Evolutionary conservation across 2,329 filamentous ascomycete genomes (phyloP).

Genomic region (Coleophoma eucalyptorum): DNA sequence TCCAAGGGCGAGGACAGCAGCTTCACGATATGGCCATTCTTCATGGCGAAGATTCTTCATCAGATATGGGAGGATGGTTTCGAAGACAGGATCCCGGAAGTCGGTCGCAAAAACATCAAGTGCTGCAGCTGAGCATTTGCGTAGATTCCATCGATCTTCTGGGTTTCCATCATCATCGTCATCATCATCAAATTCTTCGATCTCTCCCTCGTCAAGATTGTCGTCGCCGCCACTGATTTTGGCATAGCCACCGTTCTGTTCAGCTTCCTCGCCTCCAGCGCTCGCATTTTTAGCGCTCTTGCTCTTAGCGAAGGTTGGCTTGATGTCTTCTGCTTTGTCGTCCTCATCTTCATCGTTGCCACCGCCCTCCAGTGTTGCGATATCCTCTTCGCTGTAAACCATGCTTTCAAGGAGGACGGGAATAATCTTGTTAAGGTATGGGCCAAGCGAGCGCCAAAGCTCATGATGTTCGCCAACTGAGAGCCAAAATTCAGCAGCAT

Average conservation of each 20-base stretch:
- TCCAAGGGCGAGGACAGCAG: constrained; percentile 88
- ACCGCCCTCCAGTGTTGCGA: constrained; percentile 76
- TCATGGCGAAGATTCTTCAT: constrained; percentile 82
- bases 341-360: constrained; percentile 89
- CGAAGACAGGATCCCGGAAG: constrained; percentile 84
- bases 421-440: constrained; percentile 79
- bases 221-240: constrained; percentile 59
- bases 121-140: constrained; percentile 95
- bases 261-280: constrained; percentile 38
- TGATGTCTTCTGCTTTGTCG: constrained; percentile 86
- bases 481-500: constrained; percentile 97
- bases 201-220: constrained; percentile 83
- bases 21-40: constrained; percentile 91
- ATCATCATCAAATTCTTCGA: constrained; percentile 66
- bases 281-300: constrained; percentile 40
- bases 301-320: constrained; percentile 82
- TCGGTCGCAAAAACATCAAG: constrained; percentile 91
- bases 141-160: constrained; percentile 90
- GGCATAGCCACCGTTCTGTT: constrained; percentile 53
- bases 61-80: constrained; percentile 87
- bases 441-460: constrained; percentile 71
- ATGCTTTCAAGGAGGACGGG: constrained; percentile 90
- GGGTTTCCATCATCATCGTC: constrained; percentile 75
- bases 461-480: constrained; percentile 84
- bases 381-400: constrained; percentile 95